These are phyloP conservation scores for Fusarium sulawesiense DNA, from an alignment of 2,329 filamentous ascomycete species.

Conservation along the genomic window DNA sequence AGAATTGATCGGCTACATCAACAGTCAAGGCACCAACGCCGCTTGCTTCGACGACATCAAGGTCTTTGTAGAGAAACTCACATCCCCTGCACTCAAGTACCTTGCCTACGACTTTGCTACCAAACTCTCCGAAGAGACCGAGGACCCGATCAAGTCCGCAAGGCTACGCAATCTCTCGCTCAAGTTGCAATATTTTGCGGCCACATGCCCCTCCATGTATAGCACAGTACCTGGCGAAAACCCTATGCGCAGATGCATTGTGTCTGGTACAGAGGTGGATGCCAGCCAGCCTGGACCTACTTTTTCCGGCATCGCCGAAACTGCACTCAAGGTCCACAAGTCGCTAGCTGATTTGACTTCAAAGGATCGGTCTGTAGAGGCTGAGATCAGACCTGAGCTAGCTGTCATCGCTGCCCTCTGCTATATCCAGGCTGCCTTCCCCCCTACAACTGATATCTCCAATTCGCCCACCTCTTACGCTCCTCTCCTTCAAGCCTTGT, in stretches of 20 bases:
- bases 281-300: slow-evolving; percentile 36
- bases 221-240: slow-evolving; percentile 31
- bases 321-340: slow-evolving; percentile 37
- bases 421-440: slow-evolving; percentile 48
- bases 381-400: slow-evolving; percentile 50
- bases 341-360: slow-evolving; percentile 21
- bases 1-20: slow-evolving; percentile 53
- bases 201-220: slow-evolving; percentile 52
- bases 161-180: slow-evolving; percentile 51
- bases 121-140: slow-evolving; percentile 46
- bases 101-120: slow-evolving; percentile 54
- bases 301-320: slow-evolving; percentile 41
- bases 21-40: slow-evolving; percentile 51
- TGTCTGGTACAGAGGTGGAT: slow-evolving; percentile 41
- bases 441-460: slow-evolving; percentile 36
- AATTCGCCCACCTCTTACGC: slow-evolving; percentile 38
- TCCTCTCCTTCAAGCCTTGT: slow-evolving; percentile 60
- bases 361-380: slow-evolving; percentile 34
- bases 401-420: slow-evolving; percentile 52
- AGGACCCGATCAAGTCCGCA: slow-evolving; percentile 40
- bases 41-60: slow-evolving; percentile 62
- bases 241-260: slow-evolving; percentile 39
- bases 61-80: slow-evolving; percentile 57
- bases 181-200: slow-evolving; percentile 59
- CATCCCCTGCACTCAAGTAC: slow-evolving; percentile 53